Conservation (phyloP, 768 basidiomycete species). For the Saitozyma podzolica region DNA sequence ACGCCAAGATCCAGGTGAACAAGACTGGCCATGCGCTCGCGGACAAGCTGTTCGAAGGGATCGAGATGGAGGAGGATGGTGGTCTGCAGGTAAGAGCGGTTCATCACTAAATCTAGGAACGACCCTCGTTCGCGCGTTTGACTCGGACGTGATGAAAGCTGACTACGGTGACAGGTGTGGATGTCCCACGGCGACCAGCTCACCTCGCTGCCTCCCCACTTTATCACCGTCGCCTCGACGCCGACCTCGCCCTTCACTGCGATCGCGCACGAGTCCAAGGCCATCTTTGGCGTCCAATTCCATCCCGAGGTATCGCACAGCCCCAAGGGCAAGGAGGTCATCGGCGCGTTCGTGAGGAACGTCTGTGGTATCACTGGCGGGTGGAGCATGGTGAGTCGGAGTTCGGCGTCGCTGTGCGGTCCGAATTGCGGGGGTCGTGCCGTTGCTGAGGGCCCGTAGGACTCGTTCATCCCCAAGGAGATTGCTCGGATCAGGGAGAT, state of each 20-base stretch:
- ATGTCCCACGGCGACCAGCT: constrained; percentile 99
- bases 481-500: constrained; percentile 89
- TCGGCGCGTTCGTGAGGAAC: constrained; percentile 75
- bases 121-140: not conserved
- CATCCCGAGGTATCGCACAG: constrained; percentile 98
- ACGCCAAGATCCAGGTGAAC: constrained; percentile 74
- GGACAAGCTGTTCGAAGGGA: constrained; percentile 78
- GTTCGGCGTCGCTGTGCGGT: constrained; percentile 3
- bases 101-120: not conserved
- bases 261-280: constrained; percentile 82
- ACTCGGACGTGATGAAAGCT: not conserved
- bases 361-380: constrained; percentile 77
- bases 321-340: constrained; percentile 81
- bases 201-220: constrained; percentile 73
- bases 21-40: constrained; percentile 61
- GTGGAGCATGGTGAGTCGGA: constrained; percentile 83
- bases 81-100: constrained; percentile 70
- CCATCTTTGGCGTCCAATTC: constrained; percentile 95
- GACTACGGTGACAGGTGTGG: constrained; percentile 71
- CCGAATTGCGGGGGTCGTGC: no score
- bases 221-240: constrained; percentile 85
- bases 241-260: constrained; percentile 87
- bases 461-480: constrained; percentile 97
- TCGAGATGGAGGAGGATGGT: constrained; percentile 62
- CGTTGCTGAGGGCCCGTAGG: constrained; percentile 57